Base-by-base conservation (phyloP, 2,329 filamentous ascomycete species). In the Leptoxyphium fumago region DNA sequence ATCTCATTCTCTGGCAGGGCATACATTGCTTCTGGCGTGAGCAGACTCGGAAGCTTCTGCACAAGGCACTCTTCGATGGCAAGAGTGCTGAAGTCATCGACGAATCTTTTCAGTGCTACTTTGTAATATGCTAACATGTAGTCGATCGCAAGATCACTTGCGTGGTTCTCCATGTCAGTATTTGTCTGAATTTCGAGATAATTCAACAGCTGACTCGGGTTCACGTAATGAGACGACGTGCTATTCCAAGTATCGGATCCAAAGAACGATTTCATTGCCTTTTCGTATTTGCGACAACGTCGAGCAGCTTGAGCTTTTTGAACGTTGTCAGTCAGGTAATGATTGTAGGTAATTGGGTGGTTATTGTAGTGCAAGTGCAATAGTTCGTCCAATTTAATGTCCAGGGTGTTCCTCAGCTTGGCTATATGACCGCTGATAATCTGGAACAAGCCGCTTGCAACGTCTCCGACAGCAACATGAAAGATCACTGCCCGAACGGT, bases 41-140 rank as follows among this genome's bases (percentile, higher is more conserved):
- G 15, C 9, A 36, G 15, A 4, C 13, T 5, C 14, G 32, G 45
- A 2, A 66, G 52, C 6, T 53, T 46, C 13, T 52, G 40, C 7
- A 64, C 49, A 3, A 65, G 52, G 18, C 55, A 55, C 5, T 50
- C 43, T 51, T 68, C 65, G 15, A 68, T 50, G 0, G 60, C 64
- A 14, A 64, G 53, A 6, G 58, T 57, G 26, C 56, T 56, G 46
- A 68, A 52, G 46, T 66, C 58, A 47, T 69, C 64, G 36, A 69
- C 53, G 38, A 66, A 53, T 2, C 48, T 61, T 49, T 66, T 65
- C 28, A 63, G 43, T 2, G 65, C 64, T 40, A 68, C 64, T 43
- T 56, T 54, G 48, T 57, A 57, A 39, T 51, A 62, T 8, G 60
- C 59, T 41, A 59, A 34, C 55, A 61, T 60, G 38, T 50, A 57